Conservation (phyloP, 2,329 filamentous ascomycete genomes). For the Colletotrichum eremochloae region DNA sequence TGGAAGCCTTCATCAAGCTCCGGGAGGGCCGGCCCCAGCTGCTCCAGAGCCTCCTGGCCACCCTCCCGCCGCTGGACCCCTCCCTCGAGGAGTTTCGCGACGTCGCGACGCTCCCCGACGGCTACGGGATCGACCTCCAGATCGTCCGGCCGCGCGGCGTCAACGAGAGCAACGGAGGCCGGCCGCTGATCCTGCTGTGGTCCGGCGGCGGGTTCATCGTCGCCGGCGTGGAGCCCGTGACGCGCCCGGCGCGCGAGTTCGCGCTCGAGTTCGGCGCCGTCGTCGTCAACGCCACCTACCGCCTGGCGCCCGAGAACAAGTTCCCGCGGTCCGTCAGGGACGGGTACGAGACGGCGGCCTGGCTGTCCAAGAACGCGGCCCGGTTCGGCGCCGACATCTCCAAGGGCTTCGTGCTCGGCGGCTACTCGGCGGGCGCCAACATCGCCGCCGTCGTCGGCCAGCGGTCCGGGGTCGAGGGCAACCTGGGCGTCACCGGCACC, state of each 20-base stretch:
- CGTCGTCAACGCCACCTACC: conserved; percentile 63
- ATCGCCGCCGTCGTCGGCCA: conserved; percentile 62
- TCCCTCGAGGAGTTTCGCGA: conserved; percentile 35
- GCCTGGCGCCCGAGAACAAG: conserved; percentile 63
- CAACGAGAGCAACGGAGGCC: not conserved
- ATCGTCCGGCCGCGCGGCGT: conserved; percentile 27
- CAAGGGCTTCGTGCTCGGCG: conserved; percentile 63
- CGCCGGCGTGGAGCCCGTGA: conserved; percentile 31
- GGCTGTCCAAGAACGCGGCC: conserved; percentile 50
- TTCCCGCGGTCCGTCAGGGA: conserved; percentile 63
- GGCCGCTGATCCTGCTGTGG: conserved; percentile 23
- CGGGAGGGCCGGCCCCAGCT: conserved; percentile 24
- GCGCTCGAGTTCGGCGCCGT: conserved; percentile 47
- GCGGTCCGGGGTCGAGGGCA: conserved; percentile 52
- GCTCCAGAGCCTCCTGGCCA: conserved; percentile 26
- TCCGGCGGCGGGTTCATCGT: conserved; percentile 31
- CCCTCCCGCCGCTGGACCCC: conserved; percentile 23
- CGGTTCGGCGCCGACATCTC: conserved; percentile 51
- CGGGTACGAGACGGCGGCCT: conserved; percentile 55
- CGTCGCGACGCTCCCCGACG: conserved; percentile 27
- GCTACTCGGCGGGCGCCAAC: conserved; percentile 66
- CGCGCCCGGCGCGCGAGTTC: conserved; percentile 29
- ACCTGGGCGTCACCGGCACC: conserved; percentile 44
- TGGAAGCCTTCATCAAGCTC: conserved; percentile 23
- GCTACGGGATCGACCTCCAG: conserved; percentile 31